These are phyloP conservation scores for Quercus tomentella DNA, from an alignment of 331 rosid species.

Conservation along the genomic window DNA sequence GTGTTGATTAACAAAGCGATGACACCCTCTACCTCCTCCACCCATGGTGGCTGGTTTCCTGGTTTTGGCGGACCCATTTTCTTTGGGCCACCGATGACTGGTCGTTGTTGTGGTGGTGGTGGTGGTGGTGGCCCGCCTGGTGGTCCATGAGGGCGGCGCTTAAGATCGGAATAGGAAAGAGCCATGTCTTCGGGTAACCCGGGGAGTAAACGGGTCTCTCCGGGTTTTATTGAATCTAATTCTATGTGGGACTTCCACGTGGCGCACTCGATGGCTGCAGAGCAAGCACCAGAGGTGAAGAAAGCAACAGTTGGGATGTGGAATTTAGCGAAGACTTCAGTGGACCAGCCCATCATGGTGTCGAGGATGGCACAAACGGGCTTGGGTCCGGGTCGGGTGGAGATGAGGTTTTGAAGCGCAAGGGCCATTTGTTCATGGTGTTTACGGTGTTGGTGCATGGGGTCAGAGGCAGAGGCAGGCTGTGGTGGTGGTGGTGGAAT, in stretches of 20 bases:
- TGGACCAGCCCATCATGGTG: slow-evolving; percentile 49
- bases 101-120: background rate
- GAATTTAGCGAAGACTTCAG: slow-evolving; percentile 26
- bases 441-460: background rate
- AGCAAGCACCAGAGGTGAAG: slow-evolving; percentile 66
- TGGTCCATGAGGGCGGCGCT: slow-evolving; percentile 16
- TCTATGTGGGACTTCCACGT: slow-evolving; percentile 42
- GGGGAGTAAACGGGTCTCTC: slow-evolving; percentile 36
- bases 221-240: slow-evolving; percentile 26
- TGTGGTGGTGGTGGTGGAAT: background rate
- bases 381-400: background rate
- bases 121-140: background rate
- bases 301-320: slow-evolving; percentile 43
- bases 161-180: slow-evolving; percentile 29
- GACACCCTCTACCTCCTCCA: slow-evolving; percentile 12
- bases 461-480: background rate
- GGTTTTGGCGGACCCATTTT: slow-evolving; percentile 30
- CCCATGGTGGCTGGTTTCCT: slow-evolving; percentile 38
- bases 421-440: background rate
- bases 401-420: slow-evolving; percentile 32
- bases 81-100: background rate
- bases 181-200: slow-evolving; percentile 60
- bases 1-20: slow-evolving; percentile 55
- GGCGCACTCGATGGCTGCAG: slow-evolving; percentile 53
- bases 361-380: slow-evolving; percentile 55